Evolutionary conservation across 2,329 filamentous ascomycete species (phyloP).

Genomic region (Pseudogymnoascus sp.): DNA sequence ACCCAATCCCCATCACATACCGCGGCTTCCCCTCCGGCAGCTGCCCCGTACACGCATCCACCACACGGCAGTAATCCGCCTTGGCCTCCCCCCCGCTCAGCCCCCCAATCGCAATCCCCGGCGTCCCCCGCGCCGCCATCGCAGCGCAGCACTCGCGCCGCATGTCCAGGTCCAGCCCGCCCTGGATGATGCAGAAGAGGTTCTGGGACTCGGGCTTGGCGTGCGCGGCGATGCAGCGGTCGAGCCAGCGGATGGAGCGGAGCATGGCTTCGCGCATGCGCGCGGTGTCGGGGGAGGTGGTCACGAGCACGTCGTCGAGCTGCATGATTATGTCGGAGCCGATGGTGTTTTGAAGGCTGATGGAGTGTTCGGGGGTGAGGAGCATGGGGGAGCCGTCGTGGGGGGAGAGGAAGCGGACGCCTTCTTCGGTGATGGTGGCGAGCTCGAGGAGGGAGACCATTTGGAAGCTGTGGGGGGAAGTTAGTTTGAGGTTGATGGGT

Average conservation of each 20-base stretch:
- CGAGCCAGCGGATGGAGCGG: slow-evolving; percentile 88
- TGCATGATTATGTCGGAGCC: slow-evolving; percentile 99
- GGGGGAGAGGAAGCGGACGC: slow-evolving; percentile 89
- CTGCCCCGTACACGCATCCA: slow-evolving; percentile 73
- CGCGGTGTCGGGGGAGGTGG: slow-evolving; percentile 78
- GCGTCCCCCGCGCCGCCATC: slow-evolving; percentile 87
- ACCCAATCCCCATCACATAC: slow-evolving; percentile 98
- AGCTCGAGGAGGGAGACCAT: slow-evolving; percentile 96
- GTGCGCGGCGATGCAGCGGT: slow-evolving; percentile 88
- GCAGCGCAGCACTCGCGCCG: slow-evolving; percentile 71
- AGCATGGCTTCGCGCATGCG: slow-evolving; percentile 95
- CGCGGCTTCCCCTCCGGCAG: slow-evolving; percentile 88
- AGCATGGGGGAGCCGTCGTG: slow-evolving; percentile 96
- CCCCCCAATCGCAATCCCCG: slow-evolving; percentile 92
- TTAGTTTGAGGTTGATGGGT: slow-evolving; percentile 2
- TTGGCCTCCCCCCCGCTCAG: slow-evolving; percentile 94
- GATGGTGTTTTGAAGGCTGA: slow-evolving; percentile 91
- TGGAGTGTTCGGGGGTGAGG: slow-evolving; percentile 93
- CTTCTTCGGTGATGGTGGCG: slow-evolving; percentile 86
- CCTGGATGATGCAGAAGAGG: slow-evolving; percentile 97
- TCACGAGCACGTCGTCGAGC: slow-evolving; percentile 94
- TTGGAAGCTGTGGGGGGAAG: slow-evolving; percentile 62
- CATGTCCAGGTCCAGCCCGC: slow-evolving; percentile 82
- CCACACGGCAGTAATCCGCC: slow-evolving; percentile 81
- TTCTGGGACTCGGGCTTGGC: slow-evolving; percentile 77